Conservation (phyloP, 306 rosid genomes). For the Clitoria ternatea region DNA sequence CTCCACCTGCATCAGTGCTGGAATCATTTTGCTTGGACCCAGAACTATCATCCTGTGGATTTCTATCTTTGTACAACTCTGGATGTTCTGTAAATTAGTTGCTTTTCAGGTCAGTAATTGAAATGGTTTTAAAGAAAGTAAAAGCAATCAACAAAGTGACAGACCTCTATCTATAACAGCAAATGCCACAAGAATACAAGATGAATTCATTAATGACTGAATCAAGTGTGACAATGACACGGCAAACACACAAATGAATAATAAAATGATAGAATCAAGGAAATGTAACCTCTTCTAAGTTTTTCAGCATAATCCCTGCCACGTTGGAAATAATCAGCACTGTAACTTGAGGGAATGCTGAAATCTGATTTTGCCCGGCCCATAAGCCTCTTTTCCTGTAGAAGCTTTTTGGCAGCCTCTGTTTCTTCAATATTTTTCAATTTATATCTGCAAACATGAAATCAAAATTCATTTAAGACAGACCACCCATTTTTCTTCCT, state of each 20-base stretch:
- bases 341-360: slow-evolving; percentile 89
- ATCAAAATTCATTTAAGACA: slow-evolving; percentile 12
- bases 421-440: slow-evolving; percentile 94
- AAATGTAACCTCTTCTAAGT: slow-evolving; percentile 75
- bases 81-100: slow-evolving; percentile 75
- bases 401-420: slow-evolving; percentile 91
- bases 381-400: slow-evolving; percentile 89
- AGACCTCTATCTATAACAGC: neutral
- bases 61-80: slow-evolving; percentile 84
- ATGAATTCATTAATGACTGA: neutral
- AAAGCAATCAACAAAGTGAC: neutral
- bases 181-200: slow-evolving; percentile 12
- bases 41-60: slow-evolving; percentile 54
- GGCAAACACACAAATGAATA: neutral
- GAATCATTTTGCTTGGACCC: slow-evolving; percentile 58
- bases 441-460: slow-evolving; percentile 60
- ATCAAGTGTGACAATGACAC: slow-evolving; percentile 7
- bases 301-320: slow-evolving; percentile 99
- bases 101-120: slow-evolving; percentile 16
- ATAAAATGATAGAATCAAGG: neutral
- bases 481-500: neutral
- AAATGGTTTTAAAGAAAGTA: neutral
- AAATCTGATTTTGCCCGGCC: slow-evolving; percentile 78
- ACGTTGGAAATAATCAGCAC: slow-evolving; percentile 98
- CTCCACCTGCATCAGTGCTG: slow-evolving; percentile 53